Evolutionary conservation across 257 asterid genomes (phyloP).

Genomic region (Pogostemon cablin): DNA sequence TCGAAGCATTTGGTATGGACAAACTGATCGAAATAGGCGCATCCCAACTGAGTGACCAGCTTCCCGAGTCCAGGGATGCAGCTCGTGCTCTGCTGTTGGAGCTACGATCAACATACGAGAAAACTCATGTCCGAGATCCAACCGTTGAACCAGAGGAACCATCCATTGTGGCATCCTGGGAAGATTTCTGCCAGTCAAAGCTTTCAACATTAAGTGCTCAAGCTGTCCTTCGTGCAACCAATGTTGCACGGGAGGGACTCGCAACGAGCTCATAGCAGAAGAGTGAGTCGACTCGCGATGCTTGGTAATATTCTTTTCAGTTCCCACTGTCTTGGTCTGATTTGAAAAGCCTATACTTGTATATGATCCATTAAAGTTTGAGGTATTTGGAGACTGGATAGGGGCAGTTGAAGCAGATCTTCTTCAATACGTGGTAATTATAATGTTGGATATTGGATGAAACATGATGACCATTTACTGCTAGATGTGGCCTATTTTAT

Average conservation of each 20-base stretch:
- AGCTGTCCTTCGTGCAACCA: slow-evolving; percentile 93
- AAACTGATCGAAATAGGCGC: slow-evolving; percentile 79
- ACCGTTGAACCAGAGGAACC: slow-evolving; percentile 42
- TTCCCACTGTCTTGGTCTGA: slow-evolving; percentile 31
- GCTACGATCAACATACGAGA: slow-evolving; percentile 63
- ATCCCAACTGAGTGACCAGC: slow-evolving; percentile 85
- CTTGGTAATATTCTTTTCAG: slow-evolving; percentile 34
- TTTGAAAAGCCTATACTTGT: slow-evolving; percentile 55
- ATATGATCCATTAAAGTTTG: slow-evolving; percentile 58
- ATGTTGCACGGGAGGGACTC: slow-evolving; percentile 58
- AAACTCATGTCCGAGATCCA: slow-evolving; percentile 41
- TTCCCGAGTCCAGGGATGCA: slow-evolving; percentile 93
- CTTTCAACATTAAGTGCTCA: slow-evolving; percentile 87
- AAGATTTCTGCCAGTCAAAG: slow-evolving; percentile 78
- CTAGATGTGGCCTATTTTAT: slow-evolving; percentile 38
- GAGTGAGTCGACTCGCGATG: slow-evolving; percentile 5
- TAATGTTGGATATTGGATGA: slow-evolving; percentile 25
- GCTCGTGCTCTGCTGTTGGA: slow-evolving; percentile 81
- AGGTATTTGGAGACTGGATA: slow-evolving; percentile 40
- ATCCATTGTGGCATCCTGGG: slow-evolving; percentile 61
- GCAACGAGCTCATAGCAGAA: slow-evolving; percentile 57
- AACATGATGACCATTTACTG: slow-evolving; percentile 35
- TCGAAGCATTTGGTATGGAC: slow-evolving; percentile 72
- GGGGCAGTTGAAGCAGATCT: slow-evolving; percentile 37
- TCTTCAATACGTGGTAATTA: slow-evolving; percentile 37